Base-by-base conservation (phyloP, 139 green algal genomes). In the Volvox reticuliferus region DNA sequence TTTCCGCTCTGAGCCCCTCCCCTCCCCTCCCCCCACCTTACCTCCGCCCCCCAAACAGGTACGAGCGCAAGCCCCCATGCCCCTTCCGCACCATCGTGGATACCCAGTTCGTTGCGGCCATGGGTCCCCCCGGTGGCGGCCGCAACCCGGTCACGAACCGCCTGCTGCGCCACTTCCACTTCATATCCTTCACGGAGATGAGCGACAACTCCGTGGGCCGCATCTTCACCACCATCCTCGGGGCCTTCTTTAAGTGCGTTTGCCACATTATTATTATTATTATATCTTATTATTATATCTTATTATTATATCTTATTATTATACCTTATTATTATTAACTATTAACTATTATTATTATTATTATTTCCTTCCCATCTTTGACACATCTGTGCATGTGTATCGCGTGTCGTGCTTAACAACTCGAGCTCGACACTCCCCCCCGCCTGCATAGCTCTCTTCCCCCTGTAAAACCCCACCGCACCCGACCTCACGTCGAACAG, bases 211-310 rank as follows among this genome's bases (percentile, higher is more conserved):
- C 30, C 68, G 69, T 96, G 32, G 33, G 37, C 61, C 93, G 95
- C 82, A 98, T 98, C 89, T 98, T 97, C 88, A 92, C 93, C 69
- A 96, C 95, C 71, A 97, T 98, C 93, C 91, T 98, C 28, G 88
- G 81, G 44, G 71, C 95, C 26, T 96, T 94, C 87, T 88, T 97
- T 61, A 89, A 79, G 79, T 88, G 63, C 26, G 83, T 12, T 69
- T n/a, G n/a, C n/a, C n/a, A n/a, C n/a, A n/a, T n/a, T n/a, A n/a
- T n/a, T n/a, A n/a, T n/a, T n/a, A n/a, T n/a, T n/a, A n/a, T n/a
- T n/a, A n/a, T n/a, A n/a, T n/a, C n/a, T n/a, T n/a, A n/a, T n/a
- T n/a, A n/a, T n/a, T n/a, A n/a, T n/a, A n/a, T n/a, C n/a, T n/a
- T n/a, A n/a, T n/a, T n/a, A n/a, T n/a, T n/a, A n/a, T n/a, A n/a